Conservation (phyloP, 1,284 basidiomycete species). For the Papiliotrema fonsecae region DNA sequence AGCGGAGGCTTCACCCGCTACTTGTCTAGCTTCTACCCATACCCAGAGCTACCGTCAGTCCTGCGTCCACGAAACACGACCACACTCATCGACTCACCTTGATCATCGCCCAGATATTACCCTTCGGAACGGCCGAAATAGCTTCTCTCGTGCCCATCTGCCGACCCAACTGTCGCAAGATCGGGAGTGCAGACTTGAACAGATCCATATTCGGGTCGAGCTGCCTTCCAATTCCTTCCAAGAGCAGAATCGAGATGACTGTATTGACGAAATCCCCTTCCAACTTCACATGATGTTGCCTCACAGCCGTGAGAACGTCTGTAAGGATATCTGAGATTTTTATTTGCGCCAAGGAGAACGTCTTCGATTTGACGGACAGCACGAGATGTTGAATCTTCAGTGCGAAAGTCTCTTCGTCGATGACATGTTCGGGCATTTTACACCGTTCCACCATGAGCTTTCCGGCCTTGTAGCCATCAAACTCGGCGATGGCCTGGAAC, state of each 20-base stretch:
- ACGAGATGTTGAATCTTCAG: slow-evolving; percentile 96
- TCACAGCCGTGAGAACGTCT: slow-evolving; percentile 80
- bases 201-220: slow-evolving; percentile 88
- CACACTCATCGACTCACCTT: slow-evolving; percentile 59
- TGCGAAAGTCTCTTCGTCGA: slow-evolving; percentile 91
- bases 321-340: slow-evolving; percentile 90
- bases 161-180: slow-evolving; percentile 77
- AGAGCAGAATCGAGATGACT: slow-evolving; percentile 83
- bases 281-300: slow-evolving; percentile 95
- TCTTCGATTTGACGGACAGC: slow-evolving; percentile 88
- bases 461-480: slow-evolving; percentile 92
- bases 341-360: slow-evolving; percentile 91
- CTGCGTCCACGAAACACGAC: neutral
- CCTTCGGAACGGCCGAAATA: slow-evolving; percentile 59
- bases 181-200: slow-evolving; percentile 87
- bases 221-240: slow-evolving; percentile 94
- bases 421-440: slow-evolving; percentile 81
- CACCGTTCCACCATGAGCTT: slow-evolving; percentile 95
- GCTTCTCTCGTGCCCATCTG: slow-evolving; percentile 78
- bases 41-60: slow-evolving; percentile 66
- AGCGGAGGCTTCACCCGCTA: slow-evolving; percentile 70
- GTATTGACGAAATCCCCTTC: slow-evolving; percentile 99
- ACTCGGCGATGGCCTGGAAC: slow-evolving; percentile 90
- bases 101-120: slow-evolving; percentile 72
- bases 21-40: slow-evolving; percentile 79